Evolutionary conservation across 1,284 basidiomycete species (phyloP), one percentile per base, ranked within the genome.

Genomic region (Rhodofomes roseus): DNA sequence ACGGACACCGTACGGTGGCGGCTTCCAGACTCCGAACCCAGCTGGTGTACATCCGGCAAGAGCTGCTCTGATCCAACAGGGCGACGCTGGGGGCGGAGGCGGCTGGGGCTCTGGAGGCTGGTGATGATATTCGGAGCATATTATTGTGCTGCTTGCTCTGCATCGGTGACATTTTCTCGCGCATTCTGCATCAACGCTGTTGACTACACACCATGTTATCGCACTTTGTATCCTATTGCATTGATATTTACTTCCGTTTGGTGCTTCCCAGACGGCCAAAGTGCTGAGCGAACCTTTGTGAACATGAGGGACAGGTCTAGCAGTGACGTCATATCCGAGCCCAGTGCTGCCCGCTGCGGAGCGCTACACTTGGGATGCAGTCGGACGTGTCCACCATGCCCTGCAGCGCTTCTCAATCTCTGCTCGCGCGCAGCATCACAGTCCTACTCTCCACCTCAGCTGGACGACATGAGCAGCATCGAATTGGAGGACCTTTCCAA

Each of bases 11-110:
- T 83, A 81, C 50, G 63, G 61, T 11, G 50, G 50, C 25, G 86
- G 85, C 25, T 85, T 82, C 67, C 86, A 87, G 66, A 87, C 89
- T 2, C 87, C 88, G 37, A 76, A 77, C 11, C 77, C 62, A 27
- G 51, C 71, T 14, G 62, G 69, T 23, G 82, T 88, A 77, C 86
- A 89, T 65, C 84, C 86, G 52, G 77, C 79, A 53, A 81, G 87
- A 43, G 81, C 85, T 37, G 81, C 83, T 7, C 79, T 86, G 79
- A 79, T 87, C 58, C 84, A 85, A 63, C 40, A 63, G 60, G 46
- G 46, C 8, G 46, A 48, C 29, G 52, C 56, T 41, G 57, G 48
- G 8, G 63, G 65, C 57, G 58, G 43, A 25, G 48, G 53, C 60
- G 60, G 31, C n/a, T 58, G 51, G 25, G 50, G 50, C 31, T 39